Percentiles rank a stretch among this genome's conserved stretches.
phyloP scores from a whole-genome alignment of 2,329 filamentous ascomycete species.

The Cryphonectria parasitica region DNA sequence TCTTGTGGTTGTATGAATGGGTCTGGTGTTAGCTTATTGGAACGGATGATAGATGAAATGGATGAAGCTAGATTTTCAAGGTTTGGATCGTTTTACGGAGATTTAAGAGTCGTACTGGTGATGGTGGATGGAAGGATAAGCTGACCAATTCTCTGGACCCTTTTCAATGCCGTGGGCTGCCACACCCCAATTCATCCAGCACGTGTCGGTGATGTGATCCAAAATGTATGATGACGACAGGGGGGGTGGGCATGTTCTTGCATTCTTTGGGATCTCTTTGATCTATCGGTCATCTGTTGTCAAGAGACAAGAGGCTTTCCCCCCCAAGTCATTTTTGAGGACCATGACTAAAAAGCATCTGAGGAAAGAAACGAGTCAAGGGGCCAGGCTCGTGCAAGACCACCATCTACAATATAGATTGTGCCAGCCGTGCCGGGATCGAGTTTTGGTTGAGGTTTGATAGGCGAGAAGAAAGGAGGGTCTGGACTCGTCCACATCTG shows the following conservation, averaged over 20 bases:
- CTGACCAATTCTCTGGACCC: constrained; percentile 1
- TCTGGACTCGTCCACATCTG: not conserved
- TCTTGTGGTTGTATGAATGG: not conserved
- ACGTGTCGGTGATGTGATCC: constrained; percentile 23
- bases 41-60: too few species aligned
- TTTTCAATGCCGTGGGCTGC: constrained; percentile 8
- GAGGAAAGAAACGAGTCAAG: not conserved
- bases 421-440: not conserved
- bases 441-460: constrained; percentile 7
- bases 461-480: not conserved
- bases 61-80: not conserved
- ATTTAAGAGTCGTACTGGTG: too few species aligned
- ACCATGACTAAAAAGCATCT: not conserved
- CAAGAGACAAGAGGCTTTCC: not conserved
- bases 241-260: not conserved
- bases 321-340: not conserved
- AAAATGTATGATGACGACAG: constrained; percentile 19
- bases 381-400: not conserved
- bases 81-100: too few species aligned
- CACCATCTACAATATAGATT: not conserved
- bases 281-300: constrained; percentile 11
- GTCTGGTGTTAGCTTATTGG: too few species aligned
- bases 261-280: not conserved
- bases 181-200: constrained; percentile 9
- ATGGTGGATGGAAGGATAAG: not conserved